Evolutionary conservation across 805 yeast species (phyloP).

Genomic region (Brettanomyces anomalus): DNA sequence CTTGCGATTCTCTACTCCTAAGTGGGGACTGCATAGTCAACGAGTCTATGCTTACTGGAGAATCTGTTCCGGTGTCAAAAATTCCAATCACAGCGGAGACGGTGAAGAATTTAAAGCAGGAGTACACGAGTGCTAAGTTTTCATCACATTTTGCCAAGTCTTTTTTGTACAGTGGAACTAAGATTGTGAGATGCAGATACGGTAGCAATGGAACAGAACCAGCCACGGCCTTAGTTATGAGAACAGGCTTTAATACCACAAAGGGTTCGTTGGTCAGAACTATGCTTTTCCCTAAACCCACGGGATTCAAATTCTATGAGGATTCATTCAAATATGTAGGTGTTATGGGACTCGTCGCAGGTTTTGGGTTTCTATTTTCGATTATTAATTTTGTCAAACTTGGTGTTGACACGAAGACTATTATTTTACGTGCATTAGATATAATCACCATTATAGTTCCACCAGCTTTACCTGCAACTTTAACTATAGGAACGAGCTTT

Average conservation of each 20-base stretch:
- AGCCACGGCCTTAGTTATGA: slow-evolving; percentile 78
- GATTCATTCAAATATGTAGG: slow-evolving; percentile 97
- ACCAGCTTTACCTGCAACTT: slow-evolving; percentile 96
- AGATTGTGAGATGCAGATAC: slow-evolving; percentile 71
- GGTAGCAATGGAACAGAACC: slow-evolving; percentile 50
- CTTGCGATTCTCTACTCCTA: slow-evolving; percentile 82
- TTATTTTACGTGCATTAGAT: slow-evolving; percentile 85
- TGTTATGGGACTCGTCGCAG: slow-evolving; percentile 81
- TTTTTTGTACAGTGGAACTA: slow-evolving; percentile 82
- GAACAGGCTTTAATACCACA: slow-evolving; percentile 92
- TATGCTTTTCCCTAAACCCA: slow-evolving; percentile 94
- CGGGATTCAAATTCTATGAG: slow-evolving; percentile 84
- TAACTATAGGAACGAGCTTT: slow-evolving; percentile 93
- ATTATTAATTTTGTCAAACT: slow-evolving; percentile 73
- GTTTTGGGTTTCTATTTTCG: slow-evolving; percentile 74
- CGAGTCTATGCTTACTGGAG: slow-evolving; percentile 97
- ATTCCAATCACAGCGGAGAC: slow-evolving; percentile 54
- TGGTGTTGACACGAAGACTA: slow-evolving; percentile 59
- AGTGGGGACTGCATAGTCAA: slow-evolving; percentile 95
- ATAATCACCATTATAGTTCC: slow-evolving; percentile 96
- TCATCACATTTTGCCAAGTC: slow-evolving; percentile 64
- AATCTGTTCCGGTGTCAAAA: slow-evolving; percentile 93
- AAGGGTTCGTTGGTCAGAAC: slow-evolving; percentile 91
- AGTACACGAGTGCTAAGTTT: slow-evolving; percentile 46
- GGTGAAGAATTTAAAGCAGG: slow-evolving; percentile 46